Percentiles rank a stretch among this genome's conserved stretches.
Evolutionary conservation across 805 yeast genomes (phyloP).

Genomic region (Starmerella floris): DNA sequence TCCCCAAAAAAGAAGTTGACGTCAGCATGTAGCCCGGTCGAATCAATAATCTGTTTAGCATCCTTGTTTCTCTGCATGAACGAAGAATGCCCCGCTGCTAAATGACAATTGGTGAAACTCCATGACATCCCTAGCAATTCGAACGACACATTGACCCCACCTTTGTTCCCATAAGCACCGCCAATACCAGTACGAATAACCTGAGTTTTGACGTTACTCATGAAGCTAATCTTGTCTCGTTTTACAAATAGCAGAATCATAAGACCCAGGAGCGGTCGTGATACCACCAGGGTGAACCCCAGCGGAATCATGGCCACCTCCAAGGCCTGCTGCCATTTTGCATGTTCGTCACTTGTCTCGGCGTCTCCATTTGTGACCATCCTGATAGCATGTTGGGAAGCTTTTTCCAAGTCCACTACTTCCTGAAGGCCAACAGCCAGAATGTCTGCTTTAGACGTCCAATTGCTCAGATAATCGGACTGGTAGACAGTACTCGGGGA

Average conservation of each 20-base stretch:
- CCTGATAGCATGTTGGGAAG: constrained; percentile 56
- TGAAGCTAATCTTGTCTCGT: constrained; percentile 37
- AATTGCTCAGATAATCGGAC: constrained; percentile 14
- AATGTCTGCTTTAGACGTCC: constrained; percentile 38
- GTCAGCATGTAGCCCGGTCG: constrained; percentile 57
- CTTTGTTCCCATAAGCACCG: constrained; percentile 67
- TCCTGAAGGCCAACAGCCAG: constrained; percentile 82
- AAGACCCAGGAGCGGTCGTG: constrained; percentile 78
- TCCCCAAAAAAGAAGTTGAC: constrained; percentile 86
- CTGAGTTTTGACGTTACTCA: constrained; percentile 54
- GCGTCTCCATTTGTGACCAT: constrained; percentile 34
- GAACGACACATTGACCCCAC: constrained; percentile 63
- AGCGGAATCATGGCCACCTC: constrained; percentile 20
- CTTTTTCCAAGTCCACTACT: constrained; percentile 72
- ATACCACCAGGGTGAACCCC: constrained; percentile 45
- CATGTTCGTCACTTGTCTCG: constrained; percentile 26
- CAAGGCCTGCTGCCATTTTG: constrained; percentile 27
- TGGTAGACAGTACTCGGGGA: constrained; percentile 25
- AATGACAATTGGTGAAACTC: constrained; percentile 72
- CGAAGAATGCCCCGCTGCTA: constrained; percentile 84
- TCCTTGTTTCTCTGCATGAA: constrained; percentile 76
- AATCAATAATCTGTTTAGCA: constrained; percentile 53
- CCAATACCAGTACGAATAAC: constrained; percentile 87
- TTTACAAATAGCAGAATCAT: constrained; percentile 55
- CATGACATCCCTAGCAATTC: constrained; percentile 51